These are phyloP conservation scores for Paracamarosporium sp. DNA, from an alignment of 2,329 filamentous ascomycete species.

Conservation along the genomic window DNA sequence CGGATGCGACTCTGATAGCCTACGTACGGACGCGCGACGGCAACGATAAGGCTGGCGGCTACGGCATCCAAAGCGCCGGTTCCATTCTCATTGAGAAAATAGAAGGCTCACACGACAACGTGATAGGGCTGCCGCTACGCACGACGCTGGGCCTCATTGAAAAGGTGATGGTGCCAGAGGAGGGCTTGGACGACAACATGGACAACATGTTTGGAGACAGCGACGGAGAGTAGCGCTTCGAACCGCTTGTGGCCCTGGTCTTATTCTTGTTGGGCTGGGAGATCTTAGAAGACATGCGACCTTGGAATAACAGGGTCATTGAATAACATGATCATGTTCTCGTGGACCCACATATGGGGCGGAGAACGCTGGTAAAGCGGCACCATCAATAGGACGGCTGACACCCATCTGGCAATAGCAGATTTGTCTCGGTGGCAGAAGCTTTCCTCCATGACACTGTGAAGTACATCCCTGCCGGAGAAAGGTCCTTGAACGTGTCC, in stretches of 20 bases:
- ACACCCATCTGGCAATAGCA: neutral
- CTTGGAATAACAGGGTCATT: neutral
- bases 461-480: neutral
- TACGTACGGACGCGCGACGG: constrained; percentile 89
- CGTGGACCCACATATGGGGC: neutral
- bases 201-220: constrained; percentile 16
- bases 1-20: constrained; percentile 82
- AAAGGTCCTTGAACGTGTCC: neutral
- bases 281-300: neutral
- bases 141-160: constrained; percentile 82
- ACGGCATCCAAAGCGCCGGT: constrained; percentile 89
- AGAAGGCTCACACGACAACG: constrained; percentile 91
- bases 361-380: neutral
- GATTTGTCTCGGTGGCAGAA: neutral
- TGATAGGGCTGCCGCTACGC: constrained; percentile 86
- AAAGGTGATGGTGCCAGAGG: constrained; percentile 79
- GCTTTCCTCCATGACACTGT: neutral
- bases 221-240: neutral
- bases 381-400: neutral
- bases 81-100: constrained; percentile 87
- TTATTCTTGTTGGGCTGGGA: neutral
- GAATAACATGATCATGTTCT: neutral
- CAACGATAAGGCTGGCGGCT: constrained; percentile 94
- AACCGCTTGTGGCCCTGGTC: neutral
- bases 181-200: constrained; percentile 46